Base-by-base conservation (phyloP, 305 asterid species). In the Plantago coronopus region DNA sequence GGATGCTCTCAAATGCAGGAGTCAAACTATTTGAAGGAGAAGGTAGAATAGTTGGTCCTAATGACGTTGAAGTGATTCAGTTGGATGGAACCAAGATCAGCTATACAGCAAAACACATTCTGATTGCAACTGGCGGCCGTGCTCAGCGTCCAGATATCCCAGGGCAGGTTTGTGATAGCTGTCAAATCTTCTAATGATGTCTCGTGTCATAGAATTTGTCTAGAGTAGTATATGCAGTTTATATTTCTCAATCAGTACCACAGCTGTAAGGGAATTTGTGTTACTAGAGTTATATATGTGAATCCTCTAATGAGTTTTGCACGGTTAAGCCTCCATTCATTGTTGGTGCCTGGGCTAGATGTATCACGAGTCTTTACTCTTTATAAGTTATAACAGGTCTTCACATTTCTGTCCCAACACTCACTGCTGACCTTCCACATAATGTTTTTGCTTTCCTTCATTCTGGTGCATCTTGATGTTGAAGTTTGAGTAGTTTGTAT, bases 21-120 rank as follows among this genome's bases (percentile, higher is more conserved):
- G 99, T 87, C 63, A 89, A 89, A 82, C 85, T 94, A 59, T 94
- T 76, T 63, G 99, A 94, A 82, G 99, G 99, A 68, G 97, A 87
- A 79, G 99, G 99, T 67, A 85, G 81, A 81, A 80, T 94, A 48
- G 76, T 86, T 64, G 91, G 97, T 75, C 96, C 96, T 51, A 86
- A 94, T 81, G 96, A 89, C 67, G 99, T 89, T 50, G 95, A 87
- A 76, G 73, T 94, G 65, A 85, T 75, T 57, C 99, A 89, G 64
- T 73, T 89, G 82, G 99, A 94, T 66, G 96, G 97, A 51, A 94
- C 99, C 68, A 94, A 86, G 76, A 85, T 94, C 62, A 81, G 71
- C 69, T 94, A 85, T 78, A 80, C 95, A 1, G 88, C 99, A 16
- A 94, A 87, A 76, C 83, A 89, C 69, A 87, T 94, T 66, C 76